A percentile compares a stretch with the other conserved stretches of the same genome.
Conservation (phyloP, 768 basidiomycete genomes). For the Agrocybe chaxingu region DNA sequence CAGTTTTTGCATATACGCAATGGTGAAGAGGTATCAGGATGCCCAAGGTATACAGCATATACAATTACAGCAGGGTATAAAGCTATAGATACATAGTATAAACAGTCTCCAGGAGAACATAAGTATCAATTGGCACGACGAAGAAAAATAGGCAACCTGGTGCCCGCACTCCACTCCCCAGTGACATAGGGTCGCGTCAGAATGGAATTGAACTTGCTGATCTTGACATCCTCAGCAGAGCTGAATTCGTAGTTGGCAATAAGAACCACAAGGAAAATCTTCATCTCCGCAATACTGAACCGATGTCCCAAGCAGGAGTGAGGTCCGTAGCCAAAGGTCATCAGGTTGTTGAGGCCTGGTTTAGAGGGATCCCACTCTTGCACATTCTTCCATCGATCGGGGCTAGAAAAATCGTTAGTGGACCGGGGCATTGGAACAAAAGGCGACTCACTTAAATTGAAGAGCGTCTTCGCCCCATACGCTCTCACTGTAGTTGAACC, state of each 20-base stretch:
- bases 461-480: constrained; percentile 54
- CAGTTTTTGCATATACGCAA: neutral
- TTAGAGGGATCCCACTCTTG: constrained; percentile 32
- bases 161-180: constrained; percentile 35
- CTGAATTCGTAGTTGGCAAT: constrained; percentile 43
- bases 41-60: neutral
- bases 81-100: constrained; percentile 3
- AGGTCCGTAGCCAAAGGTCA: constrained; percentile 53
- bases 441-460: constrained; percentile 46
- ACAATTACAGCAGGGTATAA: constrained; percentile 1
- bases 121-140: constrained; percentile 13
- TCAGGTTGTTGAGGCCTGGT: constrained; percentile 46
- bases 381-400: constrained; percentile 49
- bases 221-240: constrained; percentile 34
- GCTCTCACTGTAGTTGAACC: constrained; percentile 45
- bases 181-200: constrained; percentile 47
- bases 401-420: constrained; percentile 28
- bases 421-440: constrained; percentile 1
- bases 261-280: constrained; percentile 45
- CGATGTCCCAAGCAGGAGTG: constrained; percentile 48
- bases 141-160: constrained; percentile 36
- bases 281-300: constrained; percentile 47
- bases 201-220: constrained; percentile 46
- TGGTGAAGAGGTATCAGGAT: too few relatives aligned
- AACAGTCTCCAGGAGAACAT: neutral